phyloP scores from a whole-genome alignment of 2,329 filamentous ascomycete species.

The Clonostachys rosea region DNA sequence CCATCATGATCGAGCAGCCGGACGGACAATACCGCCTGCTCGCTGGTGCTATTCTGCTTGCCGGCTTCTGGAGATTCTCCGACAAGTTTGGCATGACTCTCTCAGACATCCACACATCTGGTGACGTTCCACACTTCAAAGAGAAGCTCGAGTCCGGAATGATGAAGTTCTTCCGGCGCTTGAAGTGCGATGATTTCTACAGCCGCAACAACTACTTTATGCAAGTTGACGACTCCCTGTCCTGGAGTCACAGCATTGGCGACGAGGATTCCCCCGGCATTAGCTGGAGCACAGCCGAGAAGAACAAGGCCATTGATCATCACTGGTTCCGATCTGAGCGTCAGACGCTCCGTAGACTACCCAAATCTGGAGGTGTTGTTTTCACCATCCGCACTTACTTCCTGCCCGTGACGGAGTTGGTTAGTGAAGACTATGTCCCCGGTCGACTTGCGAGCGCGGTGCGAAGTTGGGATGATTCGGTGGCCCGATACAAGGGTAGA shows the following conservation, averaged over 20 bases:
- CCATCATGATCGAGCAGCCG: slow-evolving; percentile 72
- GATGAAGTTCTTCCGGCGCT: slow-evolving; percentile 73
- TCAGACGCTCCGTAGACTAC: slow-evolving; percentile 63
- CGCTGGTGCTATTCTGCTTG: slow-evolving; percentile 69
- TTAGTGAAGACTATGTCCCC: slow-evolving; percentile 69
- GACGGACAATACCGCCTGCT: slow-evolving; percentile 81
- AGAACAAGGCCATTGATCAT: slow-evolving; percentile 65
- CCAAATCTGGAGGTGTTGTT: slow-evolving; percentile 51
- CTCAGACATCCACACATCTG: slow-evolving; percentile 74
- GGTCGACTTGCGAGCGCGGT: slow-evolving; percentile 74
- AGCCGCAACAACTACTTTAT: slow-evolving; percentile 81
- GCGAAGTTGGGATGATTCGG: slow-evolving; percentile 76
- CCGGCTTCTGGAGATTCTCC: slow-evolving; percentile 78
- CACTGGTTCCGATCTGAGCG: slow-evolving; percentile 76
- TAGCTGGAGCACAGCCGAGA: slow-evolving; percentile 73
- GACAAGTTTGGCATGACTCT: slow-evolving; percentile 81
- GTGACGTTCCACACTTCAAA: slow-evolving; percentile 68
- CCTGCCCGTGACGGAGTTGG: slow-evolving; percentile 63
- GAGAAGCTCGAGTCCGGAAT: slow-evolving; percentile 73
- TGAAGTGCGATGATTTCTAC: slow-evolving; percentile 62
- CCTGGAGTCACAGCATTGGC: slow-evolving; percentile 76
- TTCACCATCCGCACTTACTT: slow-evolving; percentile 84
- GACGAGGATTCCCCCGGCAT: slow-evolving; percentile 59
- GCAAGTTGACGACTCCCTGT: slow-evolving; percentile 73
- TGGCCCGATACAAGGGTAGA: slow-evolving; percentile 72